phyloP scores from a whole-genome alignment of 139 green algal genomes.

The Micractinium conductrix region DNA sequence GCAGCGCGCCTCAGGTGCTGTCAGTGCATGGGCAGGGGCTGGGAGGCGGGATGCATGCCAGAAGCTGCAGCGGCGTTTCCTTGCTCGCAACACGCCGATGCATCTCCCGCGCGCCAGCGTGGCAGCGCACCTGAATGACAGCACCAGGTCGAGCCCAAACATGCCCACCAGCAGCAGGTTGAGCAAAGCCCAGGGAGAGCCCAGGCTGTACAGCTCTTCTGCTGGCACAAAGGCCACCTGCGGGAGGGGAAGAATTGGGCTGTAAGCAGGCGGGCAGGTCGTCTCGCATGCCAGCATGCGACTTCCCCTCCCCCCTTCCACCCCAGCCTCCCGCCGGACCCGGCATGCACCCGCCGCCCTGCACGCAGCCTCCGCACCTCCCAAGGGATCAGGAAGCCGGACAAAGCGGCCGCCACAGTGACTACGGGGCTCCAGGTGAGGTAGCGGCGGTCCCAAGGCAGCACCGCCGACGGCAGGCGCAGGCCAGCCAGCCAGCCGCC shows the following conservation, averaged over 20 bases:
- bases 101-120: no score
- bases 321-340: no score
- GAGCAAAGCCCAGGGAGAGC: not conserved
- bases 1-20: no score
- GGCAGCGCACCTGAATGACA: conserved; percentile 39
- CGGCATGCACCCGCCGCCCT: no score
- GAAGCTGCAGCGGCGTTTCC: no score
- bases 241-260: no score
- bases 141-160: conserved; percentile 34
- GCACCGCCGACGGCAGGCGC: not conserved
- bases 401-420: not conserved
- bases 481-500: not conserved
- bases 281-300: no score
- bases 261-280: no score
- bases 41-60: conserved; percentile 17
- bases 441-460: not conserved
- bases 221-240: conserved; percentile 9
- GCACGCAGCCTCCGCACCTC: not conserved
- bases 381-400: conserved; percentile 28
- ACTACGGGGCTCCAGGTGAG: not conserved
- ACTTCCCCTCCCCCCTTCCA: no score
- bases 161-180: not conserved
- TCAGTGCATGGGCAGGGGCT: no score
- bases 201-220: not conserved
- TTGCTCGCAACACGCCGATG: no score